phyloP scores from a whole-genome alignment of 1,284 basidiomycete species.

The Pholiota adiposa region DNA sequence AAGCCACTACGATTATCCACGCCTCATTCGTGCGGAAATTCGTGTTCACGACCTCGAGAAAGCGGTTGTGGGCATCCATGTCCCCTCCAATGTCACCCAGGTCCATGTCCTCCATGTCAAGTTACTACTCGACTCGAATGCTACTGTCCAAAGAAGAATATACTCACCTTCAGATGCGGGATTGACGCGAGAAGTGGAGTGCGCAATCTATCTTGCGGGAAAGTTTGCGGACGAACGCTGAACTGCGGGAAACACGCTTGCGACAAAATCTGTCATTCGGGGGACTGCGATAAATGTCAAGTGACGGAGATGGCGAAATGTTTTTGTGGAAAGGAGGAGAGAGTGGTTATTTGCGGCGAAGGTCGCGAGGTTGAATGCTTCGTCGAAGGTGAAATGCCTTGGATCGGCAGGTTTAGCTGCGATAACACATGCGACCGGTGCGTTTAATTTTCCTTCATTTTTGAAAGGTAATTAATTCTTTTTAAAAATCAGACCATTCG shows the following conservation, averaged over 20 bases:
- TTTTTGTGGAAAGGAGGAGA: conserved; percentile 77
- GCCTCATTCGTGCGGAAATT: conserved; percentile 85
- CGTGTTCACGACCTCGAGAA: conserved; percentile 70
- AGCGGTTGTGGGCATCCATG: conserved; percentile 80
- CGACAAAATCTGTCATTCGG: conserved; percentile 69
- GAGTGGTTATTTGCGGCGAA: conserved; percentile 69
- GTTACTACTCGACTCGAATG: conserved; percentile 59
- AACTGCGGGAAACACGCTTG: conserved; percentile 75
- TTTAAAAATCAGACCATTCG: conserved; percentile 55
- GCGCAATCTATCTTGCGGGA: conserved; percentile 63
- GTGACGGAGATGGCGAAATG: conserved; percentile 62
- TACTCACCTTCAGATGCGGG: conserved; percentile 68
- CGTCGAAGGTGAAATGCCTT: conserved; percentile 42
- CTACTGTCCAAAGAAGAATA: conserved; percentile 65
- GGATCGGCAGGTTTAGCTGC: conserved; percentile 78
- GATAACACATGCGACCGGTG: conserved; percentile 64
- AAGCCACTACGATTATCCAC: conserved; percentile 70
- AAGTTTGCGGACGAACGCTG: conserved; percentile 60
- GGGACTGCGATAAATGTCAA: conserved; percentile 68
- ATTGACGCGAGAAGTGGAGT: conserved; percentile 34
- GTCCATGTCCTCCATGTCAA: conserved; percentile 57
- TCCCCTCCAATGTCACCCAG: conserved; percentile 66
- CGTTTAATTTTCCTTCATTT: too few species aligned
- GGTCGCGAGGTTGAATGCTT: conserved; percentile 39
- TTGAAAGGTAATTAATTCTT: conserved; percentile 27